Evolutionary conservation across 2,329 filamentous ascomycete genomes (phyloP), one percentile per base, ranked within the genome.

Genomic region (Hypoxylon sp.): DNA sequence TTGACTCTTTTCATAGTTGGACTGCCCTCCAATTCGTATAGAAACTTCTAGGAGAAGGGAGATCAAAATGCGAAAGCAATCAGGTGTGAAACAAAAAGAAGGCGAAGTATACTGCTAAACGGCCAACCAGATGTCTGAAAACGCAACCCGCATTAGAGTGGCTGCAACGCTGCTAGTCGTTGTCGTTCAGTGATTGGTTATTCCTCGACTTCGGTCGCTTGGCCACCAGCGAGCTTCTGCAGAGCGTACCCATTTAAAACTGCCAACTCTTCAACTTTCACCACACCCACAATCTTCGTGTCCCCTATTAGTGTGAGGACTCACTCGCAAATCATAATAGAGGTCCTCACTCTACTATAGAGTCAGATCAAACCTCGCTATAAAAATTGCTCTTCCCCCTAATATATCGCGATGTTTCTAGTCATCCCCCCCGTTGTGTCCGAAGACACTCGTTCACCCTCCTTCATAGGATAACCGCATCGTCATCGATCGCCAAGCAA

Each of bases 51-150:
- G 38, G 53, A 63, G 52, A 62, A 58, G 59, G 65, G 60, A 63
- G 65, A 64, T 65, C 62, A n/a, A 64, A 62, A 65, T 66, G 55
- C 52, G 30, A 48, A 59, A 55, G 34, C 30, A 57, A 53, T 68
- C 65, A 66, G 50, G 65, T 59, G 62, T 38, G 48, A 65, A 45
- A 34, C 45, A 23, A 50, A 63, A 63, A 30, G 60, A 63, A 34
- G 45, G 51, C 53, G 51, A 59, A 10, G 43, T 32, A 51, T 41
- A 60, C 32, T 28, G 4, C 51, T 19, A 66, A 66, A 61, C 48
- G 25, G 21, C 68, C 68, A 70, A 70, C 68, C 62, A 68, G 60
- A 63, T 59, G 41, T 36, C 19, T 38, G 17, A 63, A 58, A 52
- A 59, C 43, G 25, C 62, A 65, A 52, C 59, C 60, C 55, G 58